Conservation (phyloP, 768 basidiomycete species). For the Pilatotrama ljubarskyi region DNA sequence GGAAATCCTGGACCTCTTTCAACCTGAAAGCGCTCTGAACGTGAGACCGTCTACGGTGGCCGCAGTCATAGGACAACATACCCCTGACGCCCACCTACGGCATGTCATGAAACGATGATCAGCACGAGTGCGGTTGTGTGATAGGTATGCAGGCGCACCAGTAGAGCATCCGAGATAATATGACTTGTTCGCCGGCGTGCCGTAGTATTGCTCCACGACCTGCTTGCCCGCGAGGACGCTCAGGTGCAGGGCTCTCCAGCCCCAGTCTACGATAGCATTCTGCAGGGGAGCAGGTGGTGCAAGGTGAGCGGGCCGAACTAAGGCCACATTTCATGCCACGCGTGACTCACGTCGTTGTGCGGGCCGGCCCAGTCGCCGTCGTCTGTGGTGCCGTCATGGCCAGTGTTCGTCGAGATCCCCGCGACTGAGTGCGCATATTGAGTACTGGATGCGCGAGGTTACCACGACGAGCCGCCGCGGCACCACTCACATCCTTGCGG, state of each 20-base stretch:
- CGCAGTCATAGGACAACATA: neutral
- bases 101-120: neutral
- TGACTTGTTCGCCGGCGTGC: constrained; percentile 21
- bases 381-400: constrained; percentile 17
- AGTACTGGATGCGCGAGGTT: neutral
- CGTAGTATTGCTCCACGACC: constrained; percentile 31
- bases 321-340: neutral
- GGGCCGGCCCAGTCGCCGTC: constrained; percentile 27
- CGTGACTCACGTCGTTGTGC: constrained; percentile 24
- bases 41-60: neutral
- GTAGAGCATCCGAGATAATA: constrained; percentile 36
- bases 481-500: constrained; percentile 28
- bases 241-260: constrained; percentile 31
- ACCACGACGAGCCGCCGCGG: neutral
- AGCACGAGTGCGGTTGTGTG: neutral
- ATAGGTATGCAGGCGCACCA: constrained; percentile 13
- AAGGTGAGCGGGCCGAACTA: neutral
- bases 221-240: constrained; percentile 30
- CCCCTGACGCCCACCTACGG: constrained; percentile 32
- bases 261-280: constrained; percentile 34
- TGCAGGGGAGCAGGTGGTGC: neutral
- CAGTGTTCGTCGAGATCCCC: constrained; percentile 30
- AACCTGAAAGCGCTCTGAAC: constrained; percentile 12
- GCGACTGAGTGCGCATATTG: constrained; percentile 18
- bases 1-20: constrained; percentile 30